Conservation (phyloP, 139 green algal species). For the Chloropicon primus region DNA sequence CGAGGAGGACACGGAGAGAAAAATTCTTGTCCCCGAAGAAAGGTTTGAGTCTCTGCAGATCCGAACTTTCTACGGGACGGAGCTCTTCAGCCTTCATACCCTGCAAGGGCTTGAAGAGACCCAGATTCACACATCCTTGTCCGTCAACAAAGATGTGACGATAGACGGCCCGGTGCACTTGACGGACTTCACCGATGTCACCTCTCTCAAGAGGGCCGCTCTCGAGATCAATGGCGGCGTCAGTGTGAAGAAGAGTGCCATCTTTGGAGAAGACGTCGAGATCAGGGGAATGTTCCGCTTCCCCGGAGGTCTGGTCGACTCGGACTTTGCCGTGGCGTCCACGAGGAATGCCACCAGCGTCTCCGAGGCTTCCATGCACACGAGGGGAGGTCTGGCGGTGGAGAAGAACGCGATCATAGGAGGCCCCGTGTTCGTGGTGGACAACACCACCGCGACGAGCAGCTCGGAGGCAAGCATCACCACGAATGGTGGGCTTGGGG, state of each 20-base stretch:
- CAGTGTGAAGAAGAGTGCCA: neutral
- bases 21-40: neutral
- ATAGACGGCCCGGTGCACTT: neutral
- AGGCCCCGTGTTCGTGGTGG: neutral
- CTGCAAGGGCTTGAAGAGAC: neutral
- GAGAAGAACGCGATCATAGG: constrained; percentile 1
- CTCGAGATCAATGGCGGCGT: neutral
- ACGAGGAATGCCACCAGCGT: neutral
- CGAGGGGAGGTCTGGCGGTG: neutral
- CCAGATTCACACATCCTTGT: neutral
- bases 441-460: neutral
- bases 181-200: neutral
- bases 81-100: neutral
- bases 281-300: neutral
- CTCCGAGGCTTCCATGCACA: neutral
- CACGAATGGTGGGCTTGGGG: neutral
- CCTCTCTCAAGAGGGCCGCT: neutral
- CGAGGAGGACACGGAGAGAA: neutral
- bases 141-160: neutral
- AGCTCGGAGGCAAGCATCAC: neutral
- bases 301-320: neutral
- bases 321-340: neutral
- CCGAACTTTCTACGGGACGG: neutral
- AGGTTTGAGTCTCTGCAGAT: neutral
- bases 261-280: neutral